These are phyloP conservation scores for Coemansia sp. DNA, from an alignment of 371 early-diverging fungal species.

Conservation along the genomic window DNA sequence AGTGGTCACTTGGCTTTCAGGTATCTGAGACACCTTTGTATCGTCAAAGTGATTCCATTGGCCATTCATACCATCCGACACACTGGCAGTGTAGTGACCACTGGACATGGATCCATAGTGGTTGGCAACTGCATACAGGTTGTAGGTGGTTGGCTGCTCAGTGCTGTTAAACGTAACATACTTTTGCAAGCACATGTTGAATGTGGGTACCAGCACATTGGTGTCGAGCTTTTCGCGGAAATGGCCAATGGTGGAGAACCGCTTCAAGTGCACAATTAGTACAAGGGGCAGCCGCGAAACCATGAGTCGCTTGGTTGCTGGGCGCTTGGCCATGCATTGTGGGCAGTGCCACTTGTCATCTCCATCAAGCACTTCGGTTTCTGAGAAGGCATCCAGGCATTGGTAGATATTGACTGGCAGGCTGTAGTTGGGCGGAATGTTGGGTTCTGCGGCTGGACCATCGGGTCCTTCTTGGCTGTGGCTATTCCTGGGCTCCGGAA, in stretches of 20 bases:
- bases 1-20: conserved; percentile 64
- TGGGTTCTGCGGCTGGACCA: conserved; percentile 29
- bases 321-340: conserved; percentile 68
- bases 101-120: conserved; percentile 89
- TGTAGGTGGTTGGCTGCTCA: conserved; percentile 57
- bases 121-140: conserved; percentile 91
- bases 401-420: conserved; percentile 68
- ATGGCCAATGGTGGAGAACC: conserved; percentile 90
- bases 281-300: conserved; percentile 86
- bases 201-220: conserved; percentile 77
- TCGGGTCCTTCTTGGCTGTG: conserved; percentile 82
- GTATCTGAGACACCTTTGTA: conserved; percentile 69
- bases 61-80: conserved; percentile 70
- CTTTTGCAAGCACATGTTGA: conserved; percentile 54
- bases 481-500: conserved; percentile 56
- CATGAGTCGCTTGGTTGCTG: conserved; percentile 73
- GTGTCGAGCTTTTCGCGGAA: conserved; percentile 91
- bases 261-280: conserved; percentile 88
- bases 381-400: conserved; percentile 82
- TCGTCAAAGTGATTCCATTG: conserved; percentile 96
- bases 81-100: conserved; percentile 95
- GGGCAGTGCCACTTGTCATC: conserved; percentile 92
- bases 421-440: conserved; percentile 74
- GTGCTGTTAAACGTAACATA: conserved; percentile 27
- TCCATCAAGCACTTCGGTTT: conserved; percentile 83